These are phyloP conservation scores for Fusarium tricinctum DNA, from an alignment of 2,329 filamentous ascomycete species.

Conservation along the genomic window DNA sequence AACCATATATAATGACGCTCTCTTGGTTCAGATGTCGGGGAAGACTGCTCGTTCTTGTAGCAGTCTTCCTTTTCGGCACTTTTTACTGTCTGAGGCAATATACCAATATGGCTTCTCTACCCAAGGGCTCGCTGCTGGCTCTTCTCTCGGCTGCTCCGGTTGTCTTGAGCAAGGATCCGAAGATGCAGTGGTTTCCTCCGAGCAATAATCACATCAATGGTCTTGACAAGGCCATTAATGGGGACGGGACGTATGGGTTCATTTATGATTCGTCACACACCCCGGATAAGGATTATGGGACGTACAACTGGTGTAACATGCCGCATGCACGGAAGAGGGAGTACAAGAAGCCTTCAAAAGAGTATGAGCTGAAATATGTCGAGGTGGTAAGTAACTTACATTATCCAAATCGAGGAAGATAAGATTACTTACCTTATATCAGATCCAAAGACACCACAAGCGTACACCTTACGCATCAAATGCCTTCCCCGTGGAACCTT, in stretches of 20 bases:
- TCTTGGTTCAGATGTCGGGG: conserved; percentile 21
- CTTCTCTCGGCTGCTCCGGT: conserved; percentile 31
- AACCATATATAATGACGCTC: conserved; percentile 28
- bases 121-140: conserved; percentile 26
- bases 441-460: conserved; percentile 88
- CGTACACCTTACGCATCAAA: conserved; percentile 85
- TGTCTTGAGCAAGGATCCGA: conserved; percentile 45
- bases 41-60: conserved; percentile 15
- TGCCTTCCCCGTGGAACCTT: conserved; percentile 79
- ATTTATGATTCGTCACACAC: conserved; percentile 77
- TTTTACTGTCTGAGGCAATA: conserved; percentile 29
- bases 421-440: not conserved
- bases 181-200: conserved; percentile 71
- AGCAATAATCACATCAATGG: conserved; percentile 70
- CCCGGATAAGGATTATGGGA: conserved; percentile 69
- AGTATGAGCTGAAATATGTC: conserved; percentile 79
- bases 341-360: conserved; percentile 68
- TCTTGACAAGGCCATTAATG: conserved; percentile 68
- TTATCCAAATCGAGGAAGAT: accelerated
- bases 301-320: conserved; percentile 91
- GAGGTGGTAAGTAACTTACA: conserved; percentile 70
- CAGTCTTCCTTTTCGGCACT: conserved; percentile 9
- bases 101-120: conserved; percentile 29
- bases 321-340: conserved; percentile 79
- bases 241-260: conserved; percentile 78